These are phyloP conservation scores for Rhodotorula diobovata DNA, from an alignment of 768 basidiomycete genomes.

Conservation along the genomic window DNA sequence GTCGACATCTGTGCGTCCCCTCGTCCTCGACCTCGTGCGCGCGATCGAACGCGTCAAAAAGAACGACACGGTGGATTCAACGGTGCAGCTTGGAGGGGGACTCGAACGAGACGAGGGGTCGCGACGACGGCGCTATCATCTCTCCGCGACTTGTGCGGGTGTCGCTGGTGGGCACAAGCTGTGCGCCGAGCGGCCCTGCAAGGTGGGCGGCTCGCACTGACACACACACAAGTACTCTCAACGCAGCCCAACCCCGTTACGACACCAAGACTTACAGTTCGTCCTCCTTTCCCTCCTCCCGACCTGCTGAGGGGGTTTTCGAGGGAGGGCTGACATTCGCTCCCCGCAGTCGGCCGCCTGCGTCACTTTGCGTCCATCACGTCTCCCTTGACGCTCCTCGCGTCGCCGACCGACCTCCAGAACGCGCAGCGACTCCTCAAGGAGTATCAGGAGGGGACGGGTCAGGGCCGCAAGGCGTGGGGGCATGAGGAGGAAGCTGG, in stretches of 20 bases:
- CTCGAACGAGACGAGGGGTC: background rate
- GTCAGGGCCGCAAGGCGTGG: conserved; percentile 32
- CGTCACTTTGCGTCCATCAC: conserved; percentile 42
- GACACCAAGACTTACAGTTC: conserved; percentile 37
- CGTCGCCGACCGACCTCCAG: conserved; percentile 30
- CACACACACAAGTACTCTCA: background rate
- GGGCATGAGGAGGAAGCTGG: conserved; percentile 30
- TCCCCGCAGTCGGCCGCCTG: conserved; percentile 39
- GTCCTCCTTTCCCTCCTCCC: background rate
- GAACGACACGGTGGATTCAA: background rate
- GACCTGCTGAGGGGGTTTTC: no score
- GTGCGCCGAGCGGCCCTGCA: background rate
- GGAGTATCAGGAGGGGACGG: conserved; percentile 37
- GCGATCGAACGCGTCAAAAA: background rate
- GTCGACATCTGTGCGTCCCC: conserved; percentile 19
- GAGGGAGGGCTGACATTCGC: background rate
- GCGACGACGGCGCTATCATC: background rate
- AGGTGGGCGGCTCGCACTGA: background rate
- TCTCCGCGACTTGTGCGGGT: background rate
- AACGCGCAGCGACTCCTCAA: conserved; percentile 36
- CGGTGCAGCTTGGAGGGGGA: background rate
- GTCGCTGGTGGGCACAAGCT: no score
- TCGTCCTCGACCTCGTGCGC: background rate
- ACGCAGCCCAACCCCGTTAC: conserved; percentile 32
- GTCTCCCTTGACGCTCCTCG: conserved; percentile 43